phyloP scores from a whole-genome alignment of 192 early-diverging fungal species.

The Borealophlyctis nickersoniae region DNA sequence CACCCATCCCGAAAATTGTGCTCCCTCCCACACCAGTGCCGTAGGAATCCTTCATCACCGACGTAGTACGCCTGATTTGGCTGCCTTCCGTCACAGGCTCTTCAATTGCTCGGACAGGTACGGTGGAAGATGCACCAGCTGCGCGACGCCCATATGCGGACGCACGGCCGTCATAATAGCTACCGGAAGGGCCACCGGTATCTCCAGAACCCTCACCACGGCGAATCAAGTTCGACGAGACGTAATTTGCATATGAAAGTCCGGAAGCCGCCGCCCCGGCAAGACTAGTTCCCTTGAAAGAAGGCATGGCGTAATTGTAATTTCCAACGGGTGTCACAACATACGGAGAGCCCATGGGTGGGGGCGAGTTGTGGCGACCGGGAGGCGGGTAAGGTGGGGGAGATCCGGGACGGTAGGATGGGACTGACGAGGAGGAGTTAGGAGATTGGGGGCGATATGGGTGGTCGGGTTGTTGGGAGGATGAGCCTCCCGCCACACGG shows the following conservation, averaged over 20 bases:
- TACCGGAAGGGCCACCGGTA: not conserved
- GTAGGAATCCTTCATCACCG: not conserved
- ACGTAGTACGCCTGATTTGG: not conserved
- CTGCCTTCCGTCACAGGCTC: not conserved
- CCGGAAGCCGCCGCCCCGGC: constrained; percentile 1
- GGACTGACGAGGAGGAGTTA: not conserved
- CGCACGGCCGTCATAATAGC: too few relatives aligned
- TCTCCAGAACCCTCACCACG: not conserved
- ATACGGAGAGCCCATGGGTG: too few relatives aligned
- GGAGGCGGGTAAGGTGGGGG: not conserved
- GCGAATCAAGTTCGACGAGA: not conserved
- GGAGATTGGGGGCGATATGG: not conserved
- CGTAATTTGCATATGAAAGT: not conserved
- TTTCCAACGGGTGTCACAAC: too few relatives aligned
- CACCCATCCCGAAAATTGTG: not conserved
- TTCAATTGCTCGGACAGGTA: not conserved
- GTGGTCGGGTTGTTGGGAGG: too few relatives aligned
- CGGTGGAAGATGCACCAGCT: not conserved
- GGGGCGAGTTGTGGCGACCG: not conserved
- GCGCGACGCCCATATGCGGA: not conserved
- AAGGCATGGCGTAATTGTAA: not conserved
- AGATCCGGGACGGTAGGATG: not conserved
- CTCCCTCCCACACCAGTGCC: not conserved
- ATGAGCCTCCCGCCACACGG: too few relatives aligned
- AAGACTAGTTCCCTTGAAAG: not conserved